These are phyloP conservation scores for Pseudocercospora eumusae DNA, from an alignment of 2,329 filamentous ascomycete genomes.

Conservation along the genomic window DNA sequence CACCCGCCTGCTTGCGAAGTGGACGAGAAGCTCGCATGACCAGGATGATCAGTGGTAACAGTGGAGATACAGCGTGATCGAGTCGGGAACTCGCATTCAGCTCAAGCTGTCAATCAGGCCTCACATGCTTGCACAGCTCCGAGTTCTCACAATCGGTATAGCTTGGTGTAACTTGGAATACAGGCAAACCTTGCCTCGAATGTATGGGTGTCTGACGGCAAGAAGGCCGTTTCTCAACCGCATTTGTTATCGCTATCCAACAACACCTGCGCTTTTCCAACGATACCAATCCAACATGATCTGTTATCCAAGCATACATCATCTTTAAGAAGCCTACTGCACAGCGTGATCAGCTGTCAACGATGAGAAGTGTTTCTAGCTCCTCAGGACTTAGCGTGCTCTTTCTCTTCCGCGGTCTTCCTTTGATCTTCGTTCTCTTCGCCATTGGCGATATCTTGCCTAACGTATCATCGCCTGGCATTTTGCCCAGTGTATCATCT, in stretches of 20 bases:
- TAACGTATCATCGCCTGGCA: slow-evolving; percentile 31
- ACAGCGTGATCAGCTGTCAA: background rate
- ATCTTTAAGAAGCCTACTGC: background rate
- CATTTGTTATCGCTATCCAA: background rate
- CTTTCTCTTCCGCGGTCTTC: slow-evolving; percentile 65
- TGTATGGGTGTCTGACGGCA: background rate
- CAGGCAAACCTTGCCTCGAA: background rate
- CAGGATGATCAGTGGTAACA: slow-evolving; percentile 4
- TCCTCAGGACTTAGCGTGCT: slow-evolving; percentile 77
- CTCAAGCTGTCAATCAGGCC: slow-evolving; percentile 5
- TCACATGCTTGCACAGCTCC: slow-evolving; percentile 1
- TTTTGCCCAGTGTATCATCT: slow-evolving; percentile 25
- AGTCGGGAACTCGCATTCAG: slow-evolving; percentile 18
- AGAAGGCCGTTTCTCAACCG: background rate
- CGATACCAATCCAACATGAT: background rate
- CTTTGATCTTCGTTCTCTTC: slow-evolving; percentile 52
- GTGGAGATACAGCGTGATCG: slow-evolving; percentile 14
- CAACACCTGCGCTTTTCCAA: background rate
- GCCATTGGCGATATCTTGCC: slow-evolving; percentile 45
- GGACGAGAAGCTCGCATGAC: background rate
- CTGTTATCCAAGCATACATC: background rate
- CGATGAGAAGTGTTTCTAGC: slow-evolving; percentile 59
- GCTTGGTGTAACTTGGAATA: background rate
- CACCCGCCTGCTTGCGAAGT: slow-evolving; percentile 7
- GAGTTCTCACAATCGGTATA: background rate